Percentiles rank a stretch among this genome's conserved stretches.
phyloP scores from a whole-genome alignment of 495 filamentous ascomycete species.

The Annulohypoxylon maeteangense region DNA sequence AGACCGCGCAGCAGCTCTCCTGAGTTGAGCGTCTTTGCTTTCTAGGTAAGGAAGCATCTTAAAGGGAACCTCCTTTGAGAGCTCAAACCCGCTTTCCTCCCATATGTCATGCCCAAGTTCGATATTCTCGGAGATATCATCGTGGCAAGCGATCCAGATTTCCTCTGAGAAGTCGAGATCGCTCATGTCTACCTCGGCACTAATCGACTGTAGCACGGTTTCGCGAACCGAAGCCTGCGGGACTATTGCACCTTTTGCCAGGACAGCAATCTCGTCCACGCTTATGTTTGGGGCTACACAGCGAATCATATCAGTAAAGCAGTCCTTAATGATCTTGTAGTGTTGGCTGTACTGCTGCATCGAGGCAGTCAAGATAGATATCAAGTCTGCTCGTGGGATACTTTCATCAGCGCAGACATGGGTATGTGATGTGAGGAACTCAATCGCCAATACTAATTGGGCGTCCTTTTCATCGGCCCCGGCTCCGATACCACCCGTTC shows the following conservation, averaged over 20 bases:
- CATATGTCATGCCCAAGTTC: constrained; percentile 88
- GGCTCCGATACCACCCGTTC: constrained; percentile 79
- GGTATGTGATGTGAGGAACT: constrained; percentile 89
- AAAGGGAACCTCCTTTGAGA: constrained; percentile 69
- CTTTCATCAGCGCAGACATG: constrained; percentile 73
- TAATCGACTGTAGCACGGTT: constrained; percentile 90
- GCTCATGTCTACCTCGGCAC: constrained; percentile 88
- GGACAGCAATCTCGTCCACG: constrained; percentile 71
- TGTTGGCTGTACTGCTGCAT: constrained; percentile 93
- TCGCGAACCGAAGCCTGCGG: constrained; percentile 81
- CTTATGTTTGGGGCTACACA: constrained; percentile 81
- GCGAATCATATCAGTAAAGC: constrained; percentile 82
- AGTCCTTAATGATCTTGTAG: constrained; percentile 94
- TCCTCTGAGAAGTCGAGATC: constrained; percentile 86
- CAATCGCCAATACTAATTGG: constrained; percentile 89
- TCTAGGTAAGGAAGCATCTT: constrained; percentile 81
- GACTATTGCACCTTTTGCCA: constrained; percentile 80
- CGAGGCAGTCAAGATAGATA: constrained; percentile 74
- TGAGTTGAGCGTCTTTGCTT: constrained; percentile 78
- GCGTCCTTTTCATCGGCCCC: constrained; percentile 81
- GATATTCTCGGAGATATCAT: constrained; percentile 87
- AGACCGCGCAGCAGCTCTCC: constrained; percentile 83
- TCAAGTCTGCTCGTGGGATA: constrained; percentile 78
- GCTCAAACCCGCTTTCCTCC: constrained; percentile 88
- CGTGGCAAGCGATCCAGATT: constrained; percentile 92